phyloP scores from a whole-genome alignment of 129 eudicot species.

The Chrysanthemum lavandulifolium region DNA sequence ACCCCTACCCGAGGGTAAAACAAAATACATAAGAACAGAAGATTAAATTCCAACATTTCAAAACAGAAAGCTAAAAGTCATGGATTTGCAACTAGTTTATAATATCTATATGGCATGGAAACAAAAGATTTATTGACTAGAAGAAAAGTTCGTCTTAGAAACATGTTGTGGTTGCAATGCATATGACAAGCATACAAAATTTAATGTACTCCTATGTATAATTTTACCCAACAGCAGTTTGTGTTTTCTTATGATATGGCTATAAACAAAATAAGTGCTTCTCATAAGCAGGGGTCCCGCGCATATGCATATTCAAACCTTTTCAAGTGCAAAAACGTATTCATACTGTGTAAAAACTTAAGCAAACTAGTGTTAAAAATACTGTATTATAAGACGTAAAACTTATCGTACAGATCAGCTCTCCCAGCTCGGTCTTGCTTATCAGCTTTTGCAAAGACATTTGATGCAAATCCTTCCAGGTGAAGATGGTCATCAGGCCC shows the following conservation, averaged over 20 bases:
- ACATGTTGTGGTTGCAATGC: background rate
- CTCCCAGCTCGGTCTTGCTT: constrained; percentile 96
- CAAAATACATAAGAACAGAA: too few relatives aligned
- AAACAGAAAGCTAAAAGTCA: background rate
- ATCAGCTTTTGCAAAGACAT: constrained; percentile 90
- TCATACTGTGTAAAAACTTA: background rate
- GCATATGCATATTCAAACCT: background rate
- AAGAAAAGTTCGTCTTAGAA: background rate
- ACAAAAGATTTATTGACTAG: background rate
- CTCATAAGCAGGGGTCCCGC: background rate
- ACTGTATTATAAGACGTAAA: constrained; percentile 16
- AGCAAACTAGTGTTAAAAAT: background rate
- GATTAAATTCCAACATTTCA: constrained; percentile 1
- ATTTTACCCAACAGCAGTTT: background rate
- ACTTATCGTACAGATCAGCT: constrained; percentile 71
- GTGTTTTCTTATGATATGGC: background rate
- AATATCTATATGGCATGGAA: background rate
- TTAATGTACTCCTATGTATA: background rate
- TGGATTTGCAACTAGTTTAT: background rate
- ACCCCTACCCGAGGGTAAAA: too few relatives aligned
- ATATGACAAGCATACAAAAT: background rate
- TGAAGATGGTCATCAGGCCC: constrained; percentile 86
- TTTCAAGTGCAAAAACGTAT: constrained; percentile 6
- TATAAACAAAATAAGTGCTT: background rate
- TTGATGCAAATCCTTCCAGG: constrained; percentile 89